Evolutionary conservation across 768 basidiomycete genomes (phyloP).

Genomic region (Lactarius akahatsu): DNA sequence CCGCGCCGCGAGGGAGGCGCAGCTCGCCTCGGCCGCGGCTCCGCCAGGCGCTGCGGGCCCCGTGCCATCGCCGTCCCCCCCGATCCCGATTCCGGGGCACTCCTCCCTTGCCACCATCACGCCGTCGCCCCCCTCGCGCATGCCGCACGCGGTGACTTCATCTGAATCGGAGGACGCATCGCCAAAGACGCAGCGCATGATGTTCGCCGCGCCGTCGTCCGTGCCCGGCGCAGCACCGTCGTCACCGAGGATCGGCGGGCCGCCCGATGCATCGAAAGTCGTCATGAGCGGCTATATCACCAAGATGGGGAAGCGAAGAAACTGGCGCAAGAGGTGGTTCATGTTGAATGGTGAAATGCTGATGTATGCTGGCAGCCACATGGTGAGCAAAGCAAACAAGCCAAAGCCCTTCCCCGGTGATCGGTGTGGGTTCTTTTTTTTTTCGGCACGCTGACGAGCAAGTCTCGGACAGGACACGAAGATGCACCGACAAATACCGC

Average conservation of each 20-base stretch:
- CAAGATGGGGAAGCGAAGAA: constrained; percentile 94
- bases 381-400: constrained; percentile 57
- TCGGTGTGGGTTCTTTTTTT: constrained; percentile 11
- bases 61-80: constrained; percentile 43
- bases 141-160: constrained; percentile 55
- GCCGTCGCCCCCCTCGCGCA: constrained; percentile 50
- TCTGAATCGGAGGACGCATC: constrained; percentile 78
- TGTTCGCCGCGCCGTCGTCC: constrained; percentile 34
- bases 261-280: constrained; percentile 68
- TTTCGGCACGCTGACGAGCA: constrained; percentile 4
- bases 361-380: constrained; percentile 89
- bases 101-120: constrained; percentile 38
- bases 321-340: constrained; percentile 98
- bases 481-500: constrained; percentile 81
- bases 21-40: constrained; percentile 43
- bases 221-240: constrained; percentile 41
- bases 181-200: constrained; percentile 34
- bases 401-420: constrained; percentile 1
- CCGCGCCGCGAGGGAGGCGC: constrained; percentile 66
- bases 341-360: constrained; percentile 86
- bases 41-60: constrained; percentile 1
- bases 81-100: constrained; percentile 52
- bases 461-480: constrained; percentile 69
- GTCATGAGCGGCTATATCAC: constrained; percentile 90
- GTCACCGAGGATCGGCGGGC: constrained; percentile 38